Percentiles rank a stretch among this genome's conserved stretches.
These are phyloP conservation scores for Drechslerella stenobrocha DNA, from an alignment of 2,329 filamentous ascomycete species.

Conservation along the genomic window DNA sequence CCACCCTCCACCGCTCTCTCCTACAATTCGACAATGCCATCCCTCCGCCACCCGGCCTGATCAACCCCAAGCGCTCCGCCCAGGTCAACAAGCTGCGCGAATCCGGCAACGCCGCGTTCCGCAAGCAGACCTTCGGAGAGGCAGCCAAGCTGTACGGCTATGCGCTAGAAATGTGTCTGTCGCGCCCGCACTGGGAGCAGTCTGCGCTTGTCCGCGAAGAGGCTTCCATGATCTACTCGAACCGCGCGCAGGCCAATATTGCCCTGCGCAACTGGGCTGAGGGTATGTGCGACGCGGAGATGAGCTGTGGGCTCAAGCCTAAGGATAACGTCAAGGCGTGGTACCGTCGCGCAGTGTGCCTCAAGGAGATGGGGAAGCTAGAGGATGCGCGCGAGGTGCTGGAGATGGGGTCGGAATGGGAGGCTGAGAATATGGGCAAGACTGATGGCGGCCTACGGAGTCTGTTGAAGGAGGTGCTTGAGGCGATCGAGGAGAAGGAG, in stretches of 20 bases:
- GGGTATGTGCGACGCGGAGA: slow-evolving; percentile 82
- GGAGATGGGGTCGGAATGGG: slow-evolving; percentile 75
- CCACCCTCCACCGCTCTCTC: slow-evolving; percentile 75
- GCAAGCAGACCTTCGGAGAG: slow-evolving; percentile 73
- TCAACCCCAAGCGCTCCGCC: slow-evolving; percentile 88
- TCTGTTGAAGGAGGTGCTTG: slow-evolving; percentile 67
- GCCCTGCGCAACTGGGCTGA: slow-evolving; percentile 78
- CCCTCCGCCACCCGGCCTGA: slow-evolving; percentile 82
- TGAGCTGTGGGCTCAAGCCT: slow-evolving; percentile 82
- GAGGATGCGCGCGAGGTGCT: slow-evolving; percentile 83
- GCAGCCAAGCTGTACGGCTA: slow-evolving; percentile 80
- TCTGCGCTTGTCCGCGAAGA: slow-evolving; percentile 82
- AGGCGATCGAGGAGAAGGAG: slow-evolving; percentile 57
- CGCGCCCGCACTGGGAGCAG: slow-evolving; percentile 85
- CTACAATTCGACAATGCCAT: slow-evolving; percentile 66
- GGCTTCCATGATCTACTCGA: slow-evolving; percentile 75
- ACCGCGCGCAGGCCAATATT: slow-evolving; percentile 90
- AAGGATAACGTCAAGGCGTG: slow-evolving; percentile 90
- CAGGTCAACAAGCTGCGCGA: slow-evolving; percentile 90
- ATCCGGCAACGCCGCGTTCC: slow-evolving; percentile 77
- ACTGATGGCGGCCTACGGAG: slow-evolving; percentile 65
- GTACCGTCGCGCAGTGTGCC: slow-evolving; percentile 82
- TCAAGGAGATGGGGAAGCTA: slow-evolving; percentile 85
- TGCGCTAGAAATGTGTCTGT: slow-evolving; percentile 86
- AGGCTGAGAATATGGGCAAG: slow-evolving; percentile 58